Percentiles rank a stretch among this genome's conserved stretches.
Evolutionary conservation across 805 yeast genomes (phyloP).

Genomic region (Metschnikowia continentalis): DNA sequence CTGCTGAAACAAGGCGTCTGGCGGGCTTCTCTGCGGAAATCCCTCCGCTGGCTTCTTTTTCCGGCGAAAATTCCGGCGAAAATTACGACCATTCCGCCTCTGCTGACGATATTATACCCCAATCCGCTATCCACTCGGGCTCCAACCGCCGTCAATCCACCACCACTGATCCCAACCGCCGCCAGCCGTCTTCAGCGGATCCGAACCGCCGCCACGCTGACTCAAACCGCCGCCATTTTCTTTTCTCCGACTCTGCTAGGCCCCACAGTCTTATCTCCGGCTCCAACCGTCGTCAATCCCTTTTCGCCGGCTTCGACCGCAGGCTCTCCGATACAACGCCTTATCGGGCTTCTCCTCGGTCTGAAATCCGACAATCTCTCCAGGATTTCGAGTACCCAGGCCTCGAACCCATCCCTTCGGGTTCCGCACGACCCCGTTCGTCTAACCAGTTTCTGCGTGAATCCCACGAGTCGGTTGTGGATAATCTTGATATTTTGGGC

Average conservation of each 20-base stretch:
- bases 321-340: background rate
- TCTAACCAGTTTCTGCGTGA: background rate
- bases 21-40: too few species aligned
- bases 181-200: too few species aligned
- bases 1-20: too few species aligned
- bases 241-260: background rate
- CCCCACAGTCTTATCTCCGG: background rate
- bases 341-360: background rate
- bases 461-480: background rate
- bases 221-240: background rate
- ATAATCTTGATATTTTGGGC: background rate
- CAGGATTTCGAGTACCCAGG: conserved; percentile 1
- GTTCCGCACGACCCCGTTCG: background rate
- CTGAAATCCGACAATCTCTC: background rate
- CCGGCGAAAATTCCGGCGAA: too few species aligned
- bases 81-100: too few species aligned
- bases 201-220: too few species aligned
- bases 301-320: background rate
- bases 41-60: too few species aligned
- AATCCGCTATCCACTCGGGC: too few species aligned
- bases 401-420: background rate
- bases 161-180: too few species aligned
- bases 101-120: too few species aligned
- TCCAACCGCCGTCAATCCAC: too few species aligned
- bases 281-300: background rate